These are phyloP conservation scores for Obelidium mucronatum DNA, from an alignment of 192 early-diverging fungal genomes.

Conservation along the genomic window DNA sequence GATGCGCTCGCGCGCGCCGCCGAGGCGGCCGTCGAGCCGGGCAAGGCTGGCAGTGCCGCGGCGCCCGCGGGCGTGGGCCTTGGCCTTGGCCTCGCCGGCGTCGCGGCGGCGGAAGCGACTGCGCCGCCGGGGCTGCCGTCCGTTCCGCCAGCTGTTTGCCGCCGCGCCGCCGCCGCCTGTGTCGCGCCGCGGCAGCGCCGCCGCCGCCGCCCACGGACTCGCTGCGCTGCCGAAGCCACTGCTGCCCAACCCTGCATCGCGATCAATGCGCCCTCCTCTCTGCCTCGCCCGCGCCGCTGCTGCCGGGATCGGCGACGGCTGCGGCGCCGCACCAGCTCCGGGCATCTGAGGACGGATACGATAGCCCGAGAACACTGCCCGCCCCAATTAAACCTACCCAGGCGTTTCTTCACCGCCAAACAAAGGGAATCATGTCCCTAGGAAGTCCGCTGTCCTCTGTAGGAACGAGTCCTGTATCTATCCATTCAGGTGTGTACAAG, in stretches of 20 bases:
- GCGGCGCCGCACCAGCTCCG: background rate
- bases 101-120: background rate
- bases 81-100: background rate
- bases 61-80: background rate
- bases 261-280: background rate
- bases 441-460: background rate
- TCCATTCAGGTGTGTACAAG: background rate
- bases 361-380: background rate
- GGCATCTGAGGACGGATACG: background rate
- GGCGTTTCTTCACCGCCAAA: no score
- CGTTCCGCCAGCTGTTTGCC: background rate
- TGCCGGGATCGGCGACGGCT: background rate
- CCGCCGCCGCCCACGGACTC: background rate
- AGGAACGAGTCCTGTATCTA: background rate
- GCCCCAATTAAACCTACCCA: background rate
- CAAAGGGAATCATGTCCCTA: no score
- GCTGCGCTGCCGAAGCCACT: no score
- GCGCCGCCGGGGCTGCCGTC: background rate
- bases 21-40: background rate
- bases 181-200: background rate
- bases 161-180: background rate
- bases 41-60: background rate
- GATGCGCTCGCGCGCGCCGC: constrained; percentile 8
- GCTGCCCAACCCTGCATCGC: no score
- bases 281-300: background rate